Base-by-base conservation (phyloP, 2,329 filamentous ascomycete species). In the Colletotrichum melonis region DNA sequence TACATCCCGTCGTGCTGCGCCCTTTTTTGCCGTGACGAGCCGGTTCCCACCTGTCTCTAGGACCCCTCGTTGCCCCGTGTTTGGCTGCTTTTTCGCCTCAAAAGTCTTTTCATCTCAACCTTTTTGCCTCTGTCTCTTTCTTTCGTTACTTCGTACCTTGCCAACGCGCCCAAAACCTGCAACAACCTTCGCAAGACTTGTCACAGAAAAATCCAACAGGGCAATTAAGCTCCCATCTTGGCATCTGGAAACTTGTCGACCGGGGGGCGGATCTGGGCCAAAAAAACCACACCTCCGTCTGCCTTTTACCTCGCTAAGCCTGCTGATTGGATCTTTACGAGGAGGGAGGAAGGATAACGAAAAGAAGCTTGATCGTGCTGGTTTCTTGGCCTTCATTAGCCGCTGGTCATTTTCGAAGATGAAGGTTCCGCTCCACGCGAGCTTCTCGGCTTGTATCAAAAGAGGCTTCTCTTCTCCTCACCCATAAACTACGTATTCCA, bases 141-240 rank as follows among this genome's bases (percentile, higher is more conserved):
- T 42, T 19, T 42, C 14, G 38, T 42, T 42, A 42, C 38, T 42
- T 19, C 5, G 38, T 42, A 16, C 38, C 38, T 42, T 42, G 38
- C 38, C 38, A 6, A 16, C 14, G 16, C 5, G 16, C 38, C 32
- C 32, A 12, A 42, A 42, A n/a, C n/a, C 42, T 52, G 60, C 66
- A 62, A 70, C 42, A 52, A 49, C 16, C 26, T 28, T 70, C 60
- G 70, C 60, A 60, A 59, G 56, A 70, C 12, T 70, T 65, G 67
- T 57, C 60, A 59, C 67, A 52, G 5, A 16, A 42, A 19, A 5
- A 42, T 55, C 56, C 22, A 28, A 55, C 35, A 63, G 60, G 4
- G 30, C 22, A 65, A 59, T 54, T 69, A 69, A 73, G 70, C 66
- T 73, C 55, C 67, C 66, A 64, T 70, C 67, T 70, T 70, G 70